Evolutionary conservation across 371 early-diverging fungal genomes (phyloP).

Genomic region (Sporodiniella umbellata): DNA sequence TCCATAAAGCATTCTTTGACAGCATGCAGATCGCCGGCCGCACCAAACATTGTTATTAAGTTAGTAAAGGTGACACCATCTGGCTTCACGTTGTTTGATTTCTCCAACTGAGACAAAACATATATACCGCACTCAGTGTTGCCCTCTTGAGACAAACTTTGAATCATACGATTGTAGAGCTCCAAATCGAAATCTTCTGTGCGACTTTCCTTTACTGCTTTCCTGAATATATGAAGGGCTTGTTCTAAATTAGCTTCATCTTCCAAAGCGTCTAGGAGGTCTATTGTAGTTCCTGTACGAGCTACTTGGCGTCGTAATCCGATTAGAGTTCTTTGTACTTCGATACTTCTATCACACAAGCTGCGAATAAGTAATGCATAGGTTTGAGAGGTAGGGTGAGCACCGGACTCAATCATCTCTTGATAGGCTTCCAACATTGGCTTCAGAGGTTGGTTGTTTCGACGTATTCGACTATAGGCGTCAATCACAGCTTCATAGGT

Average conservation of each 20-base stretch:
- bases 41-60: slow-evolving; percentile 44
- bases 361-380: slow-evolving; percentile 41
- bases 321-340: slow-evolving; percentile 34
- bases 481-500: slow-evolving; percentile 50
- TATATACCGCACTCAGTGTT: slow-evolving; percentile 42
- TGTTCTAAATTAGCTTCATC: slow-evolving; percentile 38
- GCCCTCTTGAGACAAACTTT: slow-evolving; percentile 33
- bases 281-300: slow-evolving; percentile 20
- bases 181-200: slow-evolving; percentile 42
- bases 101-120: slow-evolving; percentile 49
- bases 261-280: slow-evolving; percentile 26
- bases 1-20: slow-evolving; percentile 48
- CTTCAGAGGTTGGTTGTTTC: slow-evolving; percentile 26
- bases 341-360: slow-evolving; percentile 37
- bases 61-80: slow-evolving; percentile 41
- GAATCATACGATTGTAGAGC: slow-evolving; percentile 42
- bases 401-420: slow-evolving; percentile 41
- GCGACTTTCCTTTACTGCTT: slow-evolving; percentile 31
- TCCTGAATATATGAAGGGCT: slow-evolving; percentile 42
- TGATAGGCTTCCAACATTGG: slow-evolving; percentile 41
- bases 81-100: slow-evolving; percentile 27
- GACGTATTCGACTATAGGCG: slow-evolving; percentile 36
- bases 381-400: slow-evolving; percentile 37
- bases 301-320: slow-evolving; percentile 28
- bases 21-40: slow-evolving; percentile 40